Evolutionary conservation across 495 filamentous ascomycete genomes (phyloP).

Genomic region (Pyrenula massariospora): DNA sequence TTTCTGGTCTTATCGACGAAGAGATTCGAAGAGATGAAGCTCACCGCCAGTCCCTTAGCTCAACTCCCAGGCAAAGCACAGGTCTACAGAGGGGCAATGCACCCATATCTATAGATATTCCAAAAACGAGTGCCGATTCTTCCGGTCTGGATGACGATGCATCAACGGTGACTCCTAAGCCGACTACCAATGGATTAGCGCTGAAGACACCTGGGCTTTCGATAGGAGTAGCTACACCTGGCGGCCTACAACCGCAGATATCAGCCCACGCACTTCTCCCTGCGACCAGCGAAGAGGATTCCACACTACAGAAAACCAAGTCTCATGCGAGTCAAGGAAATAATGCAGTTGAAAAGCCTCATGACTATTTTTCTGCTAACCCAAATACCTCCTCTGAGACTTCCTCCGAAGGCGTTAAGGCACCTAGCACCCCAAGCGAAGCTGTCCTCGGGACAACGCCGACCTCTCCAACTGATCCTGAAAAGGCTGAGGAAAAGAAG

Average conservation of each 20-base stretch:
- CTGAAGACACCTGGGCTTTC: slow-evolving; percentile 54
- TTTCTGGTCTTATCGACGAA: slow-evolving; percentile 78
- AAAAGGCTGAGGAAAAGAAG: slow-evolving; percentile 63
- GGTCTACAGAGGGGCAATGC: slow-evolving; percentile 41
- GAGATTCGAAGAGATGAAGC: slow-evolving; percentile 70
- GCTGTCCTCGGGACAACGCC: slow-evolving; percentile 34
- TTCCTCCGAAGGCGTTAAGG: slow-evolving; percentile 20
- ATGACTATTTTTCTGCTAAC: slow-evolving; percentile 55
- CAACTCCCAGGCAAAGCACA: slow-evolving; percentile 43
- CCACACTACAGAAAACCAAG: slow-evolving; percentile 23
- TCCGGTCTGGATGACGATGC: slow-evolving; percentile 35
- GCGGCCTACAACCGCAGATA: neutral
- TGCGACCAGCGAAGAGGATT: slow-evolving; percentile 39
- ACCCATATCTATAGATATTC: slow-evolving; percentile 58
- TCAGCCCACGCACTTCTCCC: slow-evolving; percentile 20
- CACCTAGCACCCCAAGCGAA: slow-evolving; percentile 35
- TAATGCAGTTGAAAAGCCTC: slow-evolving; percentile 34
- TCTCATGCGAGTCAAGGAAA: slow-evolving; percentile 30
- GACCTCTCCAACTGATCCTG: slow-evolving; percentile 51
- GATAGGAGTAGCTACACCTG: slow-evolving; percentile 72
- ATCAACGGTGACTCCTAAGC: slow-evolving; percentile 50
- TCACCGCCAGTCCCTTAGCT: slow-evolving; percentile 55
- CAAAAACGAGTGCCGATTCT: slow-evolving; percentile 31
- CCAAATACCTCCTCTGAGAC: slow-evolving; percentile 14
- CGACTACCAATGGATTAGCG: slow-evolving; percentile 32